Conservation (phyloP, 306 rosid species). For the Aeschynomene evenia region DNA sequence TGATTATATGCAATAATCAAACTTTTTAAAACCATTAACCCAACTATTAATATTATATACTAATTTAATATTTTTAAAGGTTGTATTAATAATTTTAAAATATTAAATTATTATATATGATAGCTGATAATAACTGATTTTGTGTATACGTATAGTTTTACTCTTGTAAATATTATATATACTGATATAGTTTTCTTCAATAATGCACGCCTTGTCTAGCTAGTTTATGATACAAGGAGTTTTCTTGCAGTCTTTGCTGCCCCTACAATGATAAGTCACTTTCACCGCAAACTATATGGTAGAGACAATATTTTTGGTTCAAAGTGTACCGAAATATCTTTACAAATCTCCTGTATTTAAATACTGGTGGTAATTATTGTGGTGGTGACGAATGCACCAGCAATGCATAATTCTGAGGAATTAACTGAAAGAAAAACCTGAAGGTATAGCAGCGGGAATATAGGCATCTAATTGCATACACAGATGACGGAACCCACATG, state of each 20-base stretch:
- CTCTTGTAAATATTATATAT: too few species aligned
- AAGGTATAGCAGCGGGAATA: slow-evolving; percentile 29
- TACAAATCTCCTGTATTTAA: not conserved
- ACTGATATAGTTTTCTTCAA: too few species aligned
- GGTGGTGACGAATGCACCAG: not conserved
- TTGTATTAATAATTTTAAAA: too few species aligned
- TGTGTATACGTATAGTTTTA: too few species aligned
- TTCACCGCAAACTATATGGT: slow-evolving; percentile 10
- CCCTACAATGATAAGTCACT: slow-evolving; percentile 21
- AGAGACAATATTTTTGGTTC: slow-evolving; percentile 8
- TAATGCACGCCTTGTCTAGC: slow-evolving; percentile 17
- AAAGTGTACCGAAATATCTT: not conserved
- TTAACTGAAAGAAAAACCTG: slow-evolving; percentile 8
- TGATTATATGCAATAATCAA: too few species aligned
- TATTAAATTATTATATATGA: too few species aligned
- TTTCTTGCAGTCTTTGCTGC: slow-evolving; percentile 21
- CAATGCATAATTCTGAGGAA: not conserved
- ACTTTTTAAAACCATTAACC: too few species aligned
- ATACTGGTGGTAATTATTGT: not conserved
- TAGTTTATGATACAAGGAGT: slow-evolving; percentile 10
- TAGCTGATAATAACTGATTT: too few species aligned
- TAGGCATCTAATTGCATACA: slow-evolving; percentile 30
- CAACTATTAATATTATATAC: too few species aligned
- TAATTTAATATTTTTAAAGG: too few species aligned
- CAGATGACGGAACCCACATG: not conserved